Evolutionary conservation across 163 green algal genomes (phyloP), one percentile per base, ranked within the genome.

Genomic region (Picocystis sp.): DNA sequence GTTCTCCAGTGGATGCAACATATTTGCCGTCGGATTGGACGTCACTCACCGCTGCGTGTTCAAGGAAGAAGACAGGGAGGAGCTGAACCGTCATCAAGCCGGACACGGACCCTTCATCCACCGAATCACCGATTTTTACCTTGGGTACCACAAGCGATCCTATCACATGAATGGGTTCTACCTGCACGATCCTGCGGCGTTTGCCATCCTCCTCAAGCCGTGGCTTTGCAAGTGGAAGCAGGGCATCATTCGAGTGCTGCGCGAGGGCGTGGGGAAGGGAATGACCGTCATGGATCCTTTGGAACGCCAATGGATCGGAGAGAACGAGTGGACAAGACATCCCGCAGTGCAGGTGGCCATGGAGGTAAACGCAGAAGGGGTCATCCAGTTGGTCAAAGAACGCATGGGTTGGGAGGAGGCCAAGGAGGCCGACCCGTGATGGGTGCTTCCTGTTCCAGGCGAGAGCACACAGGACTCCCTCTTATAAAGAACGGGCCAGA

Each of bases 81-180:
- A 25, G 6, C 53, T 86, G 56, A 34, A 12, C 21, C 11, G 52
- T n/a, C 68, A 60, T 1, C 19, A 46, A 29, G 72, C 78, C 12
- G 58, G 45, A 45, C 71, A 78, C 62, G 83, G 82, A 23, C 67
- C 45, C 19, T 92, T 89, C 50, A 42, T 93, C 17, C 43, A 56
- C 11, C 24, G 63, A 35, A 82, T 84, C 42, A 74, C 65, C 8
- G 63, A 80, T 34, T 94, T 93, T 53, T 94, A 94, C 70, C 58
- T 82, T 5, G 15, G 72, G 19, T 93, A 83, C 58, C 79, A 94
- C 68, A 62, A 63, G 35, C 17, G 41, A 14, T 48, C 60, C 13
- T 81, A 85, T 54, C 55, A 24, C 21, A 71, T 76, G 50, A 67
- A 83, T 12, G 65, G 63, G 2, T 64, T 85, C 9, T 76, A 68